Conservation (phyloP, 192 early-diverging fungal genomes). For the Backusella psychrophila region DNA sequence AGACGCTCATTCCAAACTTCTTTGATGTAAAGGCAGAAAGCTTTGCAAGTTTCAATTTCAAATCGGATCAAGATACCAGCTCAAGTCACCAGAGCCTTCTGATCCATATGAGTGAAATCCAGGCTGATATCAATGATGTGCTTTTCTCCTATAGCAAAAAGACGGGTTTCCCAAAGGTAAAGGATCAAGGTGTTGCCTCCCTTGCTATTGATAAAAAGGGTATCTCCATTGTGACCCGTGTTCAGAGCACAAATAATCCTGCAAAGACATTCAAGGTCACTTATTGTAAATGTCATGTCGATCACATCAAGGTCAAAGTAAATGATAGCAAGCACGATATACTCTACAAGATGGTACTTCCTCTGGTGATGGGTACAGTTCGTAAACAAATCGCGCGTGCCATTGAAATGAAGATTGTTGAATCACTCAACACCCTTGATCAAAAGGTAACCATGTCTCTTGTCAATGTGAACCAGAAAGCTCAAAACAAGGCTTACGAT, state of each 20-base stretch:
- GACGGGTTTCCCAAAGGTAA: conserved; percentile 33
- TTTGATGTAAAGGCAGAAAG: conserved; percentile 36
- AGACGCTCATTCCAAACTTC: conserved; percentile 32
- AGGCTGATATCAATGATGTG: conserved; percentile 37
- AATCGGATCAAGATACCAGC: conserved; percentile 14
- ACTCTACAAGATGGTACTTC: conserved; percentile 29
- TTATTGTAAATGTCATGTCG: conserved; percentile 32
- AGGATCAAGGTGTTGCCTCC: conserved; percentile 39
- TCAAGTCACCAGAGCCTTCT: conserved; percentile 27
- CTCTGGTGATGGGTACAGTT: conserved; percentile 36
- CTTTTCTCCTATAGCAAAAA: conserved; percentile 41
- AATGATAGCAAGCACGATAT: conserved; percentile 13
- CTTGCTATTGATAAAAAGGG: conserved; percentile 10
- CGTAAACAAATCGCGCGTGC: conserved; percentile 34
- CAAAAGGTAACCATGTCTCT: conserved; percentile 2
- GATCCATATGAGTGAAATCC: conserved; percentile 36
- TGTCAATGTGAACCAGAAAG: background rate
- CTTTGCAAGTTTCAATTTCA: conserved; percentile 31
- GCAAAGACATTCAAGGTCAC: conserved; percentile 34
- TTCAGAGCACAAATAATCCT: conserved; percentile 25
- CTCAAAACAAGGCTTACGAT: conserved; percentile 7
- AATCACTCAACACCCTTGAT: conserved; percentile 32
- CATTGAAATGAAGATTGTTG: conserved; percentile 36
- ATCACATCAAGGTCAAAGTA: conserved; percentile 5
- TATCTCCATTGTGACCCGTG: conserved; percentile 20